Percentiles rank a stretch among this genome's conserved stretches.
Evolutionary conservation across 1,284 basidiomycete species (phyloP).

Genomic region (Cryptococcus sp.): DNA sequence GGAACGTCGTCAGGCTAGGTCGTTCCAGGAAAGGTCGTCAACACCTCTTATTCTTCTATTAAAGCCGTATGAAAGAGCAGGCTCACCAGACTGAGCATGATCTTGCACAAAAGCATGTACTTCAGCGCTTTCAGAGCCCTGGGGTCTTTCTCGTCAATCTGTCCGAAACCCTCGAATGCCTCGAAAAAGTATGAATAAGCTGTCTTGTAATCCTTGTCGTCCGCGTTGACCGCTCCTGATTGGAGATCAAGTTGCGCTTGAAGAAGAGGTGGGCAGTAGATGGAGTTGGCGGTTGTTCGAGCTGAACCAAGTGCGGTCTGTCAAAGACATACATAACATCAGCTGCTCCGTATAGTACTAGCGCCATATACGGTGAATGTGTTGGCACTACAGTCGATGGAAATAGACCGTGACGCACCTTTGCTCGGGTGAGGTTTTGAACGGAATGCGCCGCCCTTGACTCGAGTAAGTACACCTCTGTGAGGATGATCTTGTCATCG

Average conservation of each 20-base stretch:
- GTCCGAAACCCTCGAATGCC: conserved; percentile 86
- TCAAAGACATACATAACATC: neutral
- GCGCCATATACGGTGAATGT: conserved; percentile 3
- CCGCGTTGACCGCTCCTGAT: conserved; percentile 87
- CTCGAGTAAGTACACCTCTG: conserved; percentile 93
- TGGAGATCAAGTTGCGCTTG: conserved; percentile 93
- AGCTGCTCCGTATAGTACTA: no score
- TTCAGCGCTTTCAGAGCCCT: conserved; percentile 80
- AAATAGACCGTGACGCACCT: conserved; percentile 57
- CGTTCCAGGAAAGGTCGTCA: neutral
- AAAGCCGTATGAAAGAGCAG: neutral
- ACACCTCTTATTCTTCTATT: neutral
- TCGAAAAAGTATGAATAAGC: conserved; percentile 98
- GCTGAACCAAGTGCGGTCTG: conserved; percentile 89
- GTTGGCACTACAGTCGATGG: neutral
- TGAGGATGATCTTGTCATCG: conserved; percentile 97
- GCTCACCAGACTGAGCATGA: conserved; percentile 91
- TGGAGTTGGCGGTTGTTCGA: conserved; percentile 91
- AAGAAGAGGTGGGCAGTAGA: conserved; percentile 93
- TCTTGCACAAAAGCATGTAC: conserved; percentile 97
- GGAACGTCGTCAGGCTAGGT: conserved; percentile 87
- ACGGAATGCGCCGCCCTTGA: conserved; percentile 87
- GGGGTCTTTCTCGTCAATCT: conserved; percentile 55
- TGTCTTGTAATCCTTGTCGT: conserved; percentile 97
- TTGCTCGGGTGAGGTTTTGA: conserved; percentile 91